phyloP scores from a whole-genome alignment of 192 early-diverging fungal species.

The Blastocladiella britannica region DNA sequence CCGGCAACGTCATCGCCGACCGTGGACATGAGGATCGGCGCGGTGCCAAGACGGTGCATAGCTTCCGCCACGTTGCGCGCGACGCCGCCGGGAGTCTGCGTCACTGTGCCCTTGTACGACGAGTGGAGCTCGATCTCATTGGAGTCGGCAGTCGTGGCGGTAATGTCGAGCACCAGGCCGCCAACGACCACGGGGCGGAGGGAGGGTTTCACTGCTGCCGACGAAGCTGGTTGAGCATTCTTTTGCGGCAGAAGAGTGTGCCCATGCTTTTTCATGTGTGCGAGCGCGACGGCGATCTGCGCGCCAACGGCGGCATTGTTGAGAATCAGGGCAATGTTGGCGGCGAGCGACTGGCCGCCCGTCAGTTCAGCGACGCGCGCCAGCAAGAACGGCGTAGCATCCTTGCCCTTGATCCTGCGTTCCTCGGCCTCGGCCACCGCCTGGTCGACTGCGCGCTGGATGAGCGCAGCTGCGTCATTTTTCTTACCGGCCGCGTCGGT shows the following conservation, averaged over 20 bases:
- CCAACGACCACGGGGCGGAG: slow-evolving; percentile 59
- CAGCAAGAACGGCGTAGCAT: slow-evolving; percentile 84
- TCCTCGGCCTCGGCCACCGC: slow-evolving; percentile 49
- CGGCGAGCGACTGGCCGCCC: slow-evolving; percentile 47
- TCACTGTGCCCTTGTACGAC: slow-evolving; percentile 49
- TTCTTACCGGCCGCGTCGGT: slow-evolving; percentile 36
- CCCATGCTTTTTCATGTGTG: slow-evolving; percentile 5
- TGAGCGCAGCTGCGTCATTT: slow-evolving; percentile 24
- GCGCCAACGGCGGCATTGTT: slow-evolving; percentile 73
- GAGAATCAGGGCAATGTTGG: slow-evolving; percentile 78
- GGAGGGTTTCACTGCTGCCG: slow-evolving; percentile 6
- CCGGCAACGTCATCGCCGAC: slow-evolving; percentile 57
- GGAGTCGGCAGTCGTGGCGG: slow-evolving; percentile 23
- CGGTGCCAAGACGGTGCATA: slow-evolving; percentile 33
- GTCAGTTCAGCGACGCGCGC: slow-evolving; percentile 66
- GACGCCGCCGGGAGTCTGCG: slow-evolving; percentile 62
- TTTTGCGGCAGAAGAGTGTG: too few relatives aligned
- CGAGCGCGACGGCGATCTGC: slow-evolving; percentile 44
- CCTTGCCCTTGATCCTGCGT: slow-evolving; percentile 55
- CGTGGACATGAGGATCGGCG: slow-evolving; percentile 38
- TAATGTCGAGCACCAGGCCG: slow-evolving; percentile 70
- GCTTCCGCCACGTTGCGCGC: slow-evolving; percentile 81
- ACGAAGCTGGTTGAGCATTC: too few relatives aligned
- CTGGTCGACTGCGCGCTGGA: slow-evolving; percentile 47
- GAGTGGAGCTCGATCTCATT: slow-evolving; percentile 17